phyloP scores from a whole-genome alignment of 78 protist genomes.

The Creolimax fragrantissima region DNA sequence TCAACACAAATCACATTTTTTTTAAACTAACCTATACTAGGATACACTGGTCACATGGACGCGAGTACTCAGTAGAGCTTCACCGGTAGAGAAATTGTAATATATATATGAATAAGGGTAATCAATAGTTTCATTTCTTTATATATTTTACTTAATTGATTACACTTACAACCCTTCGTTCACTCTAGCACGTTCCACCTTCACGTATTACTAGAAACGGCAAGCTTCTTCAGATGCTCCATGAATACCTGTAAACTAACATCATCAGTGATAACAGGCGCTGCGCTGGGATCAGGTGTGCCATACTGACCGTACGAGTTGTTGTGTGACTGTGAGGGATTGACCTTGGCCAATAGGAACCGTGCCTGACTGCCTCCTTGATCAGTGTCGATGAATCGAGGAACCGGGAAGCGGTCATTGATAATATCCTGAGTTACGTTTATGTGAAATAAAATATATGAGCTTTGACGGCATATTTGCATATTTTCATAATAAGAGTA shows the following conservation, averaged over 20 bases:
- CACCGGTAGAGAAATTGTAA: not conserved
- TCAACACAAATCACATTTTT: too few relatives aligned
- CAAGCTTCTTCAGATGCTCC: constrained; percentile 39
- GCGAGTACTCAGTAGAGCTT: too few relatives aligned
- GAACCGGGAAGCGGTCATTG: constrained; percentile 60
- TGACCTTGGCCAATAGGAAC: constrained; percentile 72
- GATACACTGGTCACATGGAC: too few relatives aligned
- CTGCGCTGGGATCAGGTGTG: constrained; percentile 25
- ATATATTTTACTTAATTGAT: not conserved
- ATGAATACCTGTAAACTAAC: constrained; percentile 69
- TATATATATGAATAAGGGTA: not conserved
- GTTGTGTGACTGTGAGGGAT: constrained; percentile 79
- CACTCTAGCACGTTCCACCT: too few relatives aligned
- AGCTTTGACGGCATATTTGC: too few relatives aligned
- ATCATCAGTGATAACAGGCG: constrained; percentile 66
- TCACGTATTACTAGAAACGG: constrained; percentile 7
- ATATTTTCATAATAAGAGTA: too few relatives aligned
- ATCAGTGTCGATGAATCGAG: constrained; percentile 71
- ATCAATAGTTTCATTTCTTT: not conserved
- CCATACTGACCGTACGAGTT: constrained; percentile 5
- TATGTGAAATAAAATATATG: not conserved
- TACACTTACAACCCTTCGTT: too few relatives aligned
- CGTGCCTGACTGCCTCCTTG: constrained; percentile 79
- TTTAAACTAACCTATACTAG: too few relatives aligned
- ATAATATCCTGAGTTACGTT: constrained; percentile 14